These are phyloP conservation scores for Venturia asperata DNA, from an alignment of 2,329 filamentous ascomycete genomes.

Conservation along the genomic window DNA sequence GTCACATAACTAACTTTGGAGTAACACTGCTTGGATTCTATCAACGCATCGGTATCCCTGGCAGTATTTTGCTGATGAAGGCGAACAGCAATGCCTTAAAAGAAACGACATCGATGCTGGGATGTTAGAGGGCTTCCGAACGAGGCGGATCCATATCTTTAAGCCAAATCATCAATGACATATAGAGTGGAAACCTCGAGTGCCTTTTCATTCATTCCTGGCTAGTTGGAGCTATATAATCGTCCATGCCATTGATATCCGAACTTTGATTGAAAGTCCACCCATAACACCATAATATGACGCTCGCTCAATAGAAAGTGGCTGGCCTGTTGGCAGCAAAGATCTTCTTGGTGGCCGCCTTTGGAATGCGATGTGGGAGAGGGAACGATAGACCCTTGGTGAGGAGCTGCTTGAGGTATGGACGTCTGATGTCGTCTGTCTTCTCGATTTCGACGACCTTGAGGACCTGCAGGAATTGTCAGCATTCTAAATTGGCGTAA, in stretches of 20 bases:
- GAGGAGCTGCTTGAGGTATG: conserved; percentile 98
- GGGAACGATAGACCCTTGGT: conserved; percentile 96
- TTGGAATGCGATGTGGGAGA: conserved; percentile 90
- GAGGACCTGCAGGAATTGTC: conserved; percentile 62
- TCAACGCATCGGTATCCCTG: no score
- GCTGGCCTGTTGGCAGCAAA: conserved; percentile 89
- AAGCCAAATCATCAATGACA: background rate
- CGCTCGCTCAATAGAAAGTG: conserved; percentile 67
- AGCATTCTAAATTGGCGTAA: background rate
- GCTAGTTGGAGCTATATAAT: background rate
- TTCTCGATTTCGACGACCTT: conserved; percentile 97
- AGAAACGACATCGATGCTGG: background rate
- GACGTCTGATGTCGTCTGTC: conserved; percentile 87
- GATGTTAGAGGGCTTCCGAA: background rate
- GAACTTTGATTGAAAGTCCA: conserved; percentile 10
- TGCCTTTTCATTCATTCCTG: conserved; percentile 11
- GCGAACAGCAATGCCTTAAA: background rate
- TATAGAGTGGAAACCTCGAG: background rate
- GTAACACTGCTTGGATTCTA: no score
- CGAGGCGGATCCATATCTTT: background rate
- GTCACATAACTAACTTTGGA: no score
- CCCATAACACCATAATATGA: conserved; percentile 16
- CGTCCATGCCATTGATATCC: conserved; percentile 6
- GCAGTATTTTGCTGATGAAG: background rate
- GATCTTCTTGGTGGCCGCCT: conserved; percentile 77